Evolutionary conservation across 2,329 filamentous ascomycete species (phyloP).

Genomic region (Diaporthe destruens): DNA sequence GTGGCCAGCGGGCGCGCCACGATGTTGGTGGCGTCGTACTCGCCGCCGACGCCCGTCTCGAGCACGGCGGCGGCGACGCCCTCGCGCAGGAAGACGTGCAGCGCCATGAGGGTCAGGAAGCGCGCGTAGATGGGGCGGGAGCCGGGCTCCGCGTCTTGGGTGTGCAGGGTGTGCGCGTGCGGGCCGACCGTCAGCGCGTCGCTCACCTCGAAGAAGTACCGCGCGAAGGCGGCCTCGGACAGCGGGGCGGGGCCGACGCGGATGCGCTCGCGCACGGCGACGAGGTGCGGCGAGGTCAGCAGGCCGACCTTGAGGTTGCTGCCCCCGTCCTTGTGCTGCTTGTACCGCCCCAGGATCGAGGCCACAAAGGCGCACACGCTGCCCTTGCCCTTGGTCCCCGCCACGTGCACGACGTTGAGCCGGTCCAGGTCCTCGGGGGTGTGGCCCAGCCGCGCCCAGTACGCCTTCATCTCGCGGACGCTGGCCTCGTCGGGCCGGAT

Average conservation of each 20-base stretch:
- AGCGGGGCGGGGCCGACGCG: conserved; percentile 71
- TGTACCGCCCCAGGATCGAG: conserved; percentile 70
- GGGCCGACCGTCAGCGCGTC: conserved; percentile 59
- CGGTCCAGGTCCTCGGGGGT: conserved; percentile 67
- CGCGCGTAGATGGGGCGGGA: conserved; percentile 70
- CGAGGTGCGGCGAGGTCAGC: conserved; percentile 77
- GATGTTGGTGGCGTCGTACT: conserved; percentile 77
- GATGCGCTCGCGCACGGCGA: conserved; percentile 76
- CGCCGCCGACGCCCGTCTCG: conserved; percentile 76
- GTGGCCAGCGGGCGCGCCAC: conserved; percentile 68
- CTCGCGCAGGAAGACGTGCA: conserved; percentile 75
- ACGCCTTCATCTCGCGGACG: conserved; percentile 83
- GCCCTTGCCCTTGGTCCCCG: conserved; percentile 84
- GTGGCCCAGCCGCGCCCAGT: conserved; percentile 83
- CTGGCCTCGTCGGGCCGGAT: conserved; percentile 76
- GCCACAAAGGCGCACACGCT: conserved; percentile 77
- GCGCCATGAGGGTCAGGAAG: conserved; percentile 72
- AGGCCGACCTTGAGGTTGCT: conserved; percentile 67
- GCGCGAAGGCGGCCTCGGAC: conserved; percentile 69
- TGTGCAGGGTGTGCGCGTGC: conserved; percentile 43
- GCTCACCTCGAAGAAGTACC: conserved; percentile 78
- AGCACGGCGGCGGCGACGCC: conserved; percentile 73
- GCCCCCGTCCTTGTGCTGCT: conserved; percentile 44
- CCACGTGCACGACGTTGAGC: conserved; percentile 78
- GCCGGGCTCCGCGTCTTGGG: conserved; percentile 50